Evolutionary conservation across 768 basidiomycete species (phyloP).

Genomic region (Tylopilus intermedius): DNA sequence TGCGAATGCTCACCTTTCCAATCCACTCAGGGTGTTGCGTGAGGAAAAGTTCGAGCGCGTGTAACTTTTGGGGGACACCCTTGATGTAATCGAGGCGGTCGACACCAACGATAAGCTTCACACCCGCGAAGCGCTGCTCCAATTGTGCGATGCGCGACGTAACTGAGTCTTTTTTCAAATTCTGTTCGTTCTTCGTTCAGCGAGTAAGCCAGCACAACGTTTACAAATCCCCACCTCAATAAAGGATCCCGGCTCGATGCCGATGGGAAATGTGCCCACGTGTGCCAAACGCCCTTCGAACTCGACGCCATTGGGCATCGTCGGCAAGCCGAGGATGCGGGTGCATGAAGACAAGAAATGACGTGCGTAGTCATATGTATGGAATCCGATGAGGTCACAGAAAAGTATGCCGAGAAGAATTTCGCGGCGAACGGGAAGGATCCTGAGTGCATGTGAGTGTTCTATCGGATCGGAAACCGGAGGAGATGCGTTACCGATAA

Average conservation of each 20-base stretch:
- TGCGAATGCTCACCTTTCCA: slow-evolving; percentile 64
- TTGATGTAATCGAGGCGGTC: slow-evolving; percentile 99
- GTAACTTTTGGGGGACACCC: slow-evolving; percentile 97
- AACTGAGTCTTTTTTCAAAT: slow-evolving; percentile 76
- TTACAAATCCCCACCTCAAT: slow-evolving; percentile 51
- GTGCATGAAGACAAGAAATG: slow-evolving; percentile 99
- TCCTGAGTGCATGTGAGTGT: slow-evolving; percentile 43
- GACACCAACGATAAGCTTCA: slow-evolving; percentile 97
- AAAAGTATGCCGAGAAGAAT: slow-evolving; percentile 95
- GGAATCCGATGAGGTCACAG: slow-evolving; percentile 97
- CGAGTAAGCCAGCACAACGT: background rate
- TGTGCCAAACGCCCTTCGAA: slow-evolving; percentile 93
- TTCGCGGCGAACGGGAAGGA: slow-evolving; percentile 93
- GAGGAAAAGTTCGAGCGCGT: slow-evolving; percentile 94
- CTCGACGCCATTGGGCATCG: slow-evolving; percentile 97
- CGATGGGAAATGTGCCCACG: slow-evolving; percentile 98
- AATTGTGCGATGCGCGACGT: slow-evolving; percentile 73
- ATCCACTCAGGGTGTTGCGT: slow-evolving; percentile 99
- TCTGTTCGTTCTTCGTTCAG: slow-evolving; percentile 38
- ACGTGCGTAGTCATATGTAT: slow-evolving; percentile 99
- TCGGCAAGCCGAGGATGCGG: slow-evolving; percentile 88
- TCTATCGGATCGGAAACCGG: slow-evolving; percentile 11
- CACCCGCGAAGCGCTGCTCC: slow-evolving; percentile 86
- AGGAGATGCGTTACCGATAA: slow-evolving; percentile 64
- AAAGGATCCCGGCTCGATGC: slow-evolving; percentile 93